Evolutionary conservation across 441 rosid genomes (phyloP).

Genomic region (Euphorbia schlechtendalii): DNA sequence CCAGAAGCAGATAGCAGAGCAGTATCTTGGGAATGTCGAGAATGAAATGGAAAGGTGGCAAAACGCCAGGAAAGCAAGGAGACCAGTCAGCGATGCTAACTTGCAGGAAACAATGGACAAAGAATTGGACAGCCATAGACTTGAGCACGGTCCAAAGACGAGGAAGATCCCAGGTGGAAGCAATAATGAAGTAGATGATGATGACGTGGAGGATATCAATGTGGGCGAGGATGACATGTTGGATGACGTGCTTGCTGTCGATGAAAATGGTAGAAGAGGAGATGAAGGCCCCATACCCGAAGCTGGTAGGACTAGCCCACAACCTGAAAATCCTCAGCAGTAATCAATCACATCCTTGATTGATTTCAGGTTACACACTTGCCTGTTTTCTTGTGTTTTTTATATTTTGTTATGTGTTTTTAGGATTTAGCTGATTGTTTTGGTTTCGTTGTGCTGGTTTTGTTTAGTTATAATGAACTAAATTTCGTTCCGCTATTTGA

Average conservation of each 20-base stretch:
- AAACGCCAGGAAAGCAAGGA: conserved; percentile 73
- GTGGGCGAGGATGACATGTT: conserved; percentile 84
- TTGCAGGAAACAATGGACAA: conserved; percentile 97
- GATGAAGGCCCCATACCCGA: conserved; percentile 42
- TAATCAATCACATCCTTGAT: background rate
- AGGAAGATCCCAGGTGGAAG: conserved; percentile 71
- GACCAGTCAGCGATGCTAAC: conserved; percentile 45
- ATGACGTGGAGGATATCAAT: conserved; percentile 80
- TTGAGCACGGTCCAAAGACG: conserved; percentile 92
- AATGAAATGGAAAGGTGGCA: conserved; percentile 94
- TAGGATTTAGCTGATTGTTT: background rate
- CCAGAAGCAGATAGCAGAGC: conserved; percentile 71
- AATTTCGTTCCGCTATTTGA: background rate
- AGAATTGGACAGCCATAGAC: conserved; percentile 80
- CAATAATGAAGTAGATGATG: conserved; percentile 62
- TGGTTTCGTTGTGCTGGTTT: background rate
- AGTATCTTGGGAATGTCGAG: conserved; percentile 62
- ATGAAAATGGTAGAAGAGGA: conserved; percentile 40
- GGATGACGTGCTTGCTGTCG: conserved; percentile 72
- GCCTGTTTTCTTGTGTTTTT: conserved; percentile 1
- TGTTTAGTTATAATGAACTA: background rate
- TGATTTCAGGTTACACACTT: conserved; percentile 9
- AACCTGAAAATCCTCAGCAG: conserved; percentile 25
- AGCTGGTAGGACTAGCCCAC: conserved; percentile 31
- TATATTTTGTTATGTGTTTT: background rate